phyloP scores from a whole-genome alignment of 1,139 yeast species.

The Suhomyces wounanorum region DNA sequence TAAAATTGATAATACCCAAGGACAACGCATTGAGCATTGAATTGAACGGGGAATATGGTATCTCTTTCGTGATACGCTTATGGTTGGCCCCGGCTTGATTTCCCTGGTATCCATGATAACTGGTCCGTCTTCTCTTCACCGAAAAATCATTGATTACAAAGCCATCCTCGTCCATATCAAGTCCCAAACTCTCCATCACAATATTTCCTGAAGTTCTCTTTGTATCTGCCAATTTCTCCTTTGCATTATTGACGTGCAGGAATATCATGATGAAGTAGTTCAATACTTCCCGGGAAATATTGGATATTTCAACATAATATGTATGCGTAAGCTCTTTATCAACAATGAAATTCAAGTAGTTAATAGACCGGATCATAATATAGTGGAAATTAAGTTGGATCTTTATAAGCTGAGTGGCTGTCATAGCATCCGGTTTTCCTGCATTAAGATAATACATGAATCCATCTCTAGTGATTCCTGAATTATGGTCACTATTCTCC shows the following conservation, averaged over 20 bases:
- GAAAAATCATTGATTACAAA: slow-evolving; percentile 51
- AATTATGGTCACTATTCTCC: slow-evolving; percentile 1
- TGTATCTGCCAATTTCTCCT: slow-evolving; percentile 12
- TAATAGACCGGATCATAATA: slow-evolving; percentile 45
- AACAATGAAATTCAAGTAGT: slow-evolving; percentile 48
- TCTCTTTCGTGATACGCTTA: slow-evolving; percentile 22
- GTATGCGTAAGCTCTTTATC: slow-evolving; percentile 45
- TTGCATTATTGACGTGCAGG: slow-evolving; percentile 26
- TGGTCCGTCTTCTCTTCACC: slow-evolving; percentile 38
- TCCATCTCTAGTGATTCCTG: slow-evolving; percentile 34
- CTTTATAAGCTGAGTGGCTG: slow-evolving; percentile 44
- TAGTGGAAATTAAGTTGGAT: slow-evolving; percentile 50
- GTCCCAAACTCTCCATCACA: slow-evolving; percentile 22
- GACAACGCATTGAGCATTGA: slow-evolving; percentile 48
- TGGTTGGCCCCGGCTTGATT: slow-evolving; percentile 12
- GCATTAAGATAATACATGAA: slow-evolving; percentile 31
- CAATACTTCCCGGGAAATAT: slow-evolving; percentile 43
- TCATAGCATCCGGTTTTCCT: slow-evolving; percentile 44
- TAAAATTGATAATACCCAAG: slow-evolving; percentile 47
- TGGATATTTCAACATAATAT: slow-evolving; percentile 39
- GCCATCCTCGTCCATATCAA: slow-evolving; percentile 46
- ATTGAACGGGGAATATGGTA: slow-evolving; percentile 48
- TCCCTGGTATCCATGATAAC: slow-evolving; percentile 5
- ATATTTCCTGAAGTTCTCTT: slow-evolving; percentile 14
- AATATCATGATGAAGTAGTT: slow-evolving; percentile 43